Evolutionary conservation across 768 basidiomycete genomes (phyloP).

Genomic region (Filobasidium floriforme): DNA sequence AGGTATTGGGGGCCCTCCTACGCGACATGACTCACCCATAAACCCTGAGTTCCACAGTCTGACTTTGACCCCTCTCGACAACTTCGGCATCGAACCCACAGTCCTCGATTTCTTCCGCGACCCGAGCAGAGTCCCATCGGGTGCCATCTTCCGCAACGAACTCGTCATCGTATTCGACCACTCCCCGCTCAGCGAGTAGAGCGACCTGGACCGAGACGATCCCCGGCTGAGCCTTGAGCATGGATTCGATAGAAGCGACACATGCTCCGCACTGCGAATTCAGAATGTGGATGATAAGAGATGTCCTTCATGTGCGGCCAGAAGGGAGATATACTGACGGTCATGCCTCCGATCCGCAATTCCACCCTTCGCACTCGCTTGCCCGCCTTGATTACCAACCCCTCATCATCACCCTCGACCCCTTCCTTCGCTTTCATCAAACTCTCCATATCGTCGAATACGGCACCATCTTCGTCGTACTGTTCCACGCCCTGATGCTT

Average conservation of each 20-base stretch:
- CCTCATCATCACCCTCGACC: constrained; percentile 19
- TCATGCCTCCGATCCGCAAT: constrained; percentile 42
- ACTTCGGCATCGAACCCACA: constrained; percentile 44
- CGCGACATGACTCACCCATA: constrained; percentile 33
- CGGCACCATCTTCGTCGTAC: constrained; percentile 7
- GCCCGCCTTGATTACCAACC: constrained; percentile 9
- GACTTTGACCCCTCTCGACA: constrained; percentile 39
- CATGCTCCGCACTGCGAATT: constrained; percentile 43
- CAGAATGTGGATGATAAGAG: background rate
- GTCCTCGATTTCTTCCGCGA: constrained; percentile 80
- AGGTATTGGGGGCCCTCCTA: too few relatives aligned
- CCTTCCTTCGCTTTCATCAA: constrained; percentile 25
- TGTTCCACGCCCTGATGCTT: background rate
- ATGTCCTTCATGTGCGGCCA: background rate
- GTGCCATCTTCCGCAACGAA: constrained; percentile 28
- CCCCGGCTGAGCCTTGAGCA: constrained; percentile 59
- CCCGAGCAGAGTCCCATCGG: constrained; percentile 69
- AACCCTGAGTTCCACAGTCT: constrained; percentile 37
- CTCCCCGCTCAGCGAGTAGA: constrained; percentile 85
- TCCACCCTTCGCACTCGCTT: constrained; percentile 29
- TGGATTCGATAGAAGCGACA: constrained; percentile 43
- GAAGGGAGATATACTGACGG: constrained; percentile 30
- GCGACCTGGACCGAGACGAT: constrained; percentile 88
- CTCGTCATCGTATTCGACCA: constrained; percentile 77
- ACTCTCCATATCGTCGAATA: constrained; percentile 25